Conservation (phyloP, 2,329 filamentous ascomycete species). For the Boeremia exigua region DNA sequence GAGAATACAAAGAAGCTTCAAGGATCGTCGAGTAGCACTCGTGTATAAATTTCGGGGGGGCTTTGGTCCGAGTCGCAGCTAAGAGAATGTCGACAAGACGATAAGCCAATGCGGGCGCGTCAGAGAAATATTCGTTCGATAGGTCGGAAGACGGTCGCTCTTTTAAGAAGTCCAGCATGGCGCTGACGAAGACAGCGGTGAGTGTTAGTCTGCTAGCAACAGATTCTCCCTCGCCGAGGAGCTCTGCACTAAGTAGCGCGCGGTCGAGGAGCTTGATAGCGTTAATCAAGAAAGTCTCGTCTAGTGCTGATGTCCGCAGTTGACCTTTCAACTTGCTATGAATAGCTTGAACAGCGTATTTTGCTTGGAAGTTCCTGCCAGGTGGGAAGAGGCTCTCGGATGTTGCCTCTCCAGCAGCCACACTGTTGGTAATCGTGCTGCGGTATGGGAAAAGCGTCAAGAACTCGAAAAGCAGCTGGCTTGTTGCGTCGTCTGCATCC, state of each 20-base stretch:
- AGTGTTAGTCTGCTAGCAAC: constrained; percentile 33
- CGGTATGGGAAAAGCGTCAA: constrained; percentile 41
- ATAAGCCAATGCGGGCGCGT: constrained; percentile 36
- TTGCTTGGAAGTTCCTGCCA: constrained; percentile 44
- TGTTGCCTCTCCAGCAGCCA: constrained; percentile 31
- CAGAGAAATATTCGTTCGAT: constrained; percentile 42
- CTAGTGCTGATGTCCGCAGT: constrained; percentile 37
- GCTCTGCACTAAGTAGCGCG: constrained; percentile 35
- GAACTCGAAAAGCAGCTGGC: constrained; percentile 44
- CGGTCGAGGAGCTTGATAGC: constrained; percentile 38
- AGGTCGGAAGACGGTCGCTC: constrained; percentile 42
- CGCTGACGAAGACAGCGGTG: constrained; percentile 35
- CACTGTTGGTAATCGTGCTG: constrained; percentile 36
- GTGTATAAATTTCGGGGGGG: constrained; percentile 24
- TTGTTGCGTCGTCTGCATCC: constrained; percentile 67
- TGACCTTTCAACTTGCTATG: constrained; percentile 41
- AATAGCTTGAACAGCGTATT: constrained; percentile 42
- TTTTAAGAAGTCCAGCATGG: constrained; percentile 44
- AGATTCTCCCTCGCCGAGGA: constrained; percentile 32
- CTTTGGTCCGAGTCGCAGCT: constrained; percentile 24
- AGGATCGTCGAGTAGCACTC: constrained; percentile 43
- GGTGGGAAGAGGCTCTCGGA: constrained; percentile 41
- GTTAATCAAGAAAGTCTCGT: constrained; percentile 42
- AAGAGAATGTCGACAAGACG: constrained; percentile 40
- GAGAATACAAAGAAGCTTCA: constrained; percentile 46